These are phyloP conservation scores for Rhizophagus prolifer DNA, from an alignment of 192 early-diverging fungal species.

Conservation along the genomic window DNA sequence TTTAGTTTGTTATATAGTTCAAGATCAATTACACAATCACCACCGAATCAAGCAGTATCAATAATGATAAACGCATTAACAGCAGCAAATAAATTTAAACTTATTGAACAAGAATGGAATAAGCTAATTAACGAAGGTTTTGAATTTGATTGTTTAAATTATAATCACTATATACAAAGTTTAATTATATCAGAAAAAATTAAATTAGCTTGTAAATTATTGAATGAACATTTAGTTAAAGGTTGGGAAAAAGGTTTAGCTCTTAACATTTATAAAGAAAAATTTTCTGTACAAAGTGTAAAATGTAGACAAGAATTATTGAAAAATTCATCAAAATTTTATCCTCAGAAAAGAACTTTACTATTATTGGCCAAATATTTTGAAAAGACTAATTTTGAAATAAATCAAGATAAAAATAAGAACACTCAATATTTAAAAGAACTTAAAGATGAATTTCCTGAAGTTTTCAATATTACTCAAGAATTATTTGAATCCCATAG, in stretches of 20 bases:
- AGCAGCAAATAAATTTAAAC: constrained; percentile 31
- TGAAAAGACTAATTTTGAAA: not conserved
- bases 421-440: not conserved
- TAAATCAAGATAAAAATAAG: not conserved
- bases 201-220: constrained; percentile 39
- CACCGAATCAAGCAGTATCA: constrained; percentile 43
- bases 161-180: constrained; percentile 48
- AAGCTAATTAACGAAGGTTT: constrained; percentile 36
- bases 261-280: not conserved
- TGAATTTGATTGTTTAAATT: constrained; percentile 53
- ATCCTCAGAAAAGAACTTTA: not conserved
- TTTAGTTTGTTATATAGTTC: constrained; percentile 30
- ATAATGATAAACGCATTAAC: constrained; percentile 46
- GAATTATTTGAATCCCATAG: not conserved
- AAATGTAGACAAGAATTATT: not conserved
- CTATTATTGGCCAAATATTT: not conserved
- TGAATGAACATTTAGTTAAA: constrained; percentile 35
- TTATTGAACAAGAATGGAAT: constrained; percentile 44
- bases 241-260: constrained; percentile 23
- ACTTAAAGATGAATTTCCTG: not conserved
- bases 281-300: not conserved
- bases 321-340: not conserved
- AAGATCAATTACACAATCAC: constrained; percentile 12
- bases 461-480: not conserved
- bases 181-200: constrained; percentile 37